Base-by-base conservation (phyloP, 352 stramenopile species). In the Globisporangium nodosum region DNA sequence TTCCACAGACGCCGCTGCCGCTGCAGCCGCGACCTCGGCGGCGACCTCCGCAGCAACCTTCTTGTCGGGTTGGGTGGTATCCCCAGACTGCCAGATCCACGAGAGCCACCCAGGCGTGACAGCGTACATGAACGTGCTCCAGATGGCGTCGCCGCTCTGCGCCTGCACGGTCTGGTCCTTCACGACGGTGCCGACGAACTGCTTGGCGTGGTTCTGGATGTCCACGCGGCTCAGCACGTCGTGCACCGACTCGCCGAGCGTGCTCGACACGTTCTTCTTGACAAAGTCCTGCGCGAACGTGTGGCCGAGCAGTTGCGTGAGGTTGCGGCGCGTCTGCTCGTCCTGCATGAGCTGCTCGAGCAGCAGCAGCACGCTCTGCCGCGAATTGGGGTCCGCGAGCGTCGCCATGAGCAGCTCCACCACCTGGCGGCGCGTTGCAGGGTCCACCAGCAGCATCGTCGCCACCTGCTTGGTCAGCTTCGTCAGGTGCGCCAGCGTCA, bases 101-200 rank as follows among this genome's bases (percentile, higher is more conserved):
- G 74, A 81, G 12, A 94, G 61, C 80, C 80, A 94, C 30, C 50
- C 56, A 0, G 85, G 85, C 21, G 81, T 92, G 18, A 94, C 60
- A 1, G 82, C 85, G 63, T 94, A 94, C 68, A 87, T 81, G 52
- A 94, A 69, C 1, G 81, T 91, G 45, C 81, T 74, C 84, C 82
- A 92, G 45, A 92, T 86, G 13, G 85, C 81, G 30, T 94, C 78
- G 42, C 81, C 81, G 43, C 84, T 78, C 60, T 92, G 81, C 12
- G 77, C 79, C 53, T 92, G 82, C 31, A 94, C 81, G 0, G 82
- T 94, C 49, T 90, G 79, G 63, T 94, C 84, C 24, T 70, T 72
- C n/a, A 94, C 77, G n/a, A 94, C 81, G 3, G 67, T 69, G 42
- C 80, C 77, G 9, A 94, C 76, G 56, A 94, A 94, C 57, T 88